A percentile compares a stretch with the other conserved stretches of the same genome.
Conservation (phyloP, 805 yeast genomes). For the Yamadazyma kitorensis region DNA sequence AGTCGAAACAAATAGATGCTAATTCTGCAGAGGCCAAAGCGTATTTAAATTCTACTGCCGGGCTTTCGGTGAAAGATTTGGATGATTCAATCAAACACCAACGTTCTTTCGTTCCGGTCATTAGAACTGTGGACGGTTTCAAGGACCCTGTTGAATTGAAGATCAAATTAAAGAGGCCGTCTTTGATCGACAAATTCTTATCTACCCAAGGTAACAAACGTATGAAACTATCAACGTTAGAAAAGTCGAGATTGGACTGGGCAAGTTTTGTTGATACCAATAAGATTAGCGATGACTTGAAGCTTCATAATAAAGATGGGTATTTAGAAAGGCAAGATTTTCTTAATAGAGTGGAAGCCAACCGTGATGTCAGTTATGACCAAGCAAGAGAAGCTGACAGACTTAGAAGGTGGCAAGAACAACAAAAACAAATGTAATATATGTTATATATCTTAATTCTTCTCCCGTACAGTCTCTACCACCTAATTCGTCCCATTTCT, state of each 20-base stretch:
- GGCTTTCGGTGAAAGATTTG: slow-evolving; percentile 16
- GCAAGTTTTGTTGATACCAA: slow-evolving; percentile 87
- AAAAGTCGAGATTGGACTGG: slow-evolving; percentile 93
- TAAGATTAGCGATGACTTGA: slow-evolving; percentile 80
- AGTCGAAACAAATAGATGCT: slow-evolving; percentile 72
- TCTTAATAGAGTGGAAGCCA: slow-evolving; percentile 67
- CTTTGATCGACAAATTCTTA: slow-evolving; percentile 74
- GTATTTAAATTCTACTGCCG: slow-evolving; percentile 56
- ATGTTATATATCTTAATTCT: no score
- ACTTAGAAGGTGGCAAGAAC: slow-evolving; percentile 13
- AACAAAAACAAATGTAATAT: no score
- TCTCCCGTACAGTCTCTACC: no score
- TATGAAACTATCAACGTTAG: slow-evolving; percentile 79
- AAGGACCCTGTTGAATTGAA: slow-evolving; percentile 39
- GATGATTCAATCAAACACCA: slow-evolving; percentile 11
- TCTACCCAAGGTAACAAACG: slow-evolving; percentile 61
- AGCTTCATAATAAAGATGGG: slow-evolving; percentile 81
- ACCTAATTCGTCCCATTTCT: no score
- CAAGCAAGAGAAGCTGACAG: slow-evolving; percentile 39
- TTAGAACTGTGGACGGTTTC: slow-evolving; percentile 29
- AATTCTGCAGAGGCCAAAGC: slow-evolving; percentile 87
- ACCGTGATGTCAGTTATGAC: slow-evolving; percentile 50
- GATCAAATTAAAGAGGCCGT: slow-evolving; percentile 67
- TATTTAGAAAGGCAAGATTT: slow-evolving; percentile 90
- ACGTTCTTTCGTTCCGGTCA: slow-evolving; percentile 31